Evolutionary conservation across 2,329 filamentous ascomycete species (phyloP).

Genomic region (Fusarium azukiicola): DNA sequence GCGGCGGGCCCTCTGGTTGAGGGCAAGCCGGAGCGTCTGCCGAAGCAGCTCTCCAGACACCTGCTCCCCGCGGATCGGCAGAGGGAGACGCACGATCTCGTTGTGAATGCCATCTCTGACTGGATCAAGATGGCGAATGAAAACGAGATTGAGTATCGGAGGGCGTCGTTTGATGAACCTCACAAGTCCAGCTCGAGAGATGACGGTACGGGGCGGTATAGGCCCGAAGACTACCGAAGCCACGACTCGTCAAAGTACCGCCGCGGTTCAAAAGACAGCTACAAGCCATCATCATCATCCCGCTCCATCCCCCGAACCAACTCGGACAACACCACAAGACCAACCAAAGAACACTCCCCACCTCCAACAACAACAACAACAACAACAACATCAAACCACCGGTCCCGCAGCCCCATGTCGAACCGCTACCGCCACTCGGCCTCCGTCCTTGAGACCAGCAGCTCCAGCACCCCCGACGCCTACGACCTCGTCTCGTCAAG

Average conservation of each 20-base stretch:
- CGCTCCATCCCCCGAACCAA: conserved; percentile 41
- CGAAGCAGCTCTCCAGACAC: conserved; percentile 87
- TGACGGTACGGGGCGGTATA: conserved; percentile 39
- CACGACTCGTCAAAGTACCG: conserved; percentile 42
- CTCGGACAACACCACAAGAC: conserved; percentile 44
- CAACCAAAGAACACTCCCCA: conserved; percentile 41
- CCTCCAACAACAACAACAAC: conserved; percentile 24
- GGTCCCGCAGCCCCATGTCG: conserved; percentile 47
- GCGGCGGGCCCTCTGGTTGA: conserved; percentile 81
- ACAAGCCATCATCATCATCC: conserved; percentile 41
- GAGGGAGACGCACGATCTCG: conserved; percentile 75
- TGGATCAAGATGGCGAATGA: conserved; percentile 55
- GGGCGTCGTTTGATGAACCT: conserved; percentile 40
- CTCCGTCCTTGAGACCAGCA: conserved; percentile 35
- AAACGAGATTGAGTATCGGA: conserved; percentile 37
- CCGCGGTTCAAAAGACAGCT: conserved; percentile 42
- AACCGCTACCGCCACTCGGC: conserved; percentile 48
- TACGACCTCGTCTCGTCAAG: conserved; percentile 39
- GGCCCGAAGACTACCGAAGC: conserved; percentile 45
- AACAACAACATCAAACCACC: conserved; percentile 26
- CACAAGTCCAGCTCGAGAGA: conserved; percentile 41
- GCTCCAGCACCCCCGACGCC: conserved; percentile 31
- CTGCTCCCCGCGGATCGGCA: conserved; percentile 84
- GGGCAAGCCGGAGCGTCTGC: conserved; percentile 86
- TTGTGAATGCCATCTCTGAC: conserved; percentile 79